Conservation (phyloP, 2,329 filamentous ascomycete genomes). For the Fusarium veterinarium region DNA sequence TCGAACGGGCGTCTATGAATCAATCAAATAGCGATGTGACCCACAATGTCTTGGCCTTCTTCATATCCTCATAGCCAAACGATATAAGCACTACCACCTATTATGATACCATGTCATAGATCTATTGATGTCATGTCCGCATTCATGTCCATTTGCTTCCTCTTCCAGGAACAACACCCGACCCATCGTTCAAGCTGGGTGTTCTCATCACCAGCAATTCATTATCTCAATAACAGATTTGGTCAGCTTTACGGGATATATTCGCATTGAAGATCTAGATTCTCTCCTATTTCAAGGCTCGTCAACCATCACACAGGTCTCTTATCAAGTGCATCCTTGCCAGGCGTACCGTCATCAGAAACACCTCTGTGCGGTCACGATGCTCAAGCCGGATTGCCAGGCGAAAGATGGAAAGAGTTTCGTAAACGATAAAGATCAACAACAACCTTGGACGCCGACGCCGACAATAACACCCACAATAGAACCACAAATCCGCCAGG, state of each 20-base stretch:
- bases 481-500: constrained; percentile 36
- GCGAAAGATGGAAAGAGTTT: constrained; percentile 31
- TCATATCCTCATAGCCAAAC: constrained; percentile 19
- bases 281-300: constrained; percentile 34
- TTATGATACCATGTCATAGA: constrained; percentile 10
- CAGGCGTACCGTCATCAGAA: not conserved
- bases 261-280: constrained; percentile 46
- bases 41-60: constrained; percentile 11
- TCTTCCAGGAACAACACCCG: not conserved
- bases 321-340: not conserved
- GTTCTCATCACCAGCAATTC: not conserved
- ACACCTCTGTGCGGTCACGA: constrained; percentile 1
- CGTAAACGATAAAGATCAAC: constrained; percentile 40
- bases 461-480: constrained; percentile 46
- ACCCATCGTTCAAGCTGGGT: not conserved
- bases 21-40: constrained; percentile 18
- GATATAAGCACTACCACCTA: constrained; percentile 8
- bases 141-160: not conserved
- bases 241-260: constrained; percentile 28
- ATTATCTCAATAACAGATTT: not conserved
- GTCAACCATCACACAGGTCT: constrained; percentile 5
- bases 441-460: constrained; percentile 49
- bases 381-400: constrained; percentile 22
- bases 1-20: not conserved
- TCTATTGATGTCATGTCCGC: constrained; percentile 1